phyloP scores from a whole-genome alignment of 441 rosid species.

The Corymbia citriodora region DNA sequence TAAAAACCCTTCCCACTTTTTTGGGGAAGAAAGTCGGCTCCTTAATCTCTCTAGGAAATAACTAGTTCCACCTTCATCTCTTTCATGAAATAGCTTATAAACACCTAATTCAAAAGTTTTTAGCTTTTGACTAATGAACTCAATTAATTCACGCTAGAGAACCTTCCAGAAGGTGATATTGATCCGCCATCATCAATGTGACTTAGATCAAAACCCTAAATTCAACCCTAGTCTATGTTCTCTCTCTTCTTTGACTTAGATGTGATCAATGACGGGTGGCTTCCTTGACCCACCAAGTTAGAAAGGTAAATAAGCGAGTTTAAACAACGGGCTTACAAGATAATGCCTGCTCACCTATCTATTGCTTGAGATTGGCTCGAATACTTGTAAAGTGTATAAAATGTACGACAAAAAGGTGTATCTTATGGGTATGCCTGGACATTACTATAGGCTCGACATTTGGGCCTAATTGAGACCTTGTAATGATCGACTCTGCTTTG shows the following conservation, averaged over 20 bases:
- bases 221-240: not conserved
- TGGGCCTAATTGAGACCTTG: accelerated
- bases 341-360: not conserved
- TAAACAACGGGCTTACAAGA: not conserved
- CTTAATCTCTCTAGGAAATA: not conserved
- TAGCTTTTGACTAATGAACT: not conserved
- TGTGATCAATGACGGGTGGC: accelerated
- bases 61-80: not conserved
- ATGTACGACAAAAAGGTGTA: not conserved
- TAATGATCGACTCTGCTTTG: not conserved
- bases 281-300: not conserved
- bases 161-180: not conserved
- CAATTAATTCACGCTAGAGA: not conserved
- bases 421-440: accelerated
- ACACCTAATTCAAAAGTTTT: not conserved
- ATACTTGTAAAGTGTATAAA: not conserved
- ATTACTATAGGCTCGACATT: not conserved
- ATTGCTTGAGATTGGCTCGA: not conserved
- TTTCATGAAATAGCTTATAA: not conserved
- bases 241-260: not conserved
- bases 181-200: accelerated
- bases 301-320: not conserved
- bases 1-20: not conserved
- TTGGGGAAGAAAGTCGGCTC: not conserved
- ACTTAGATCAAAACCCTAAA: not conserved